phyloP scores from a whole-genome alignment of 169 alveolate genomes.

The Plasmodium adleri region DNA sequence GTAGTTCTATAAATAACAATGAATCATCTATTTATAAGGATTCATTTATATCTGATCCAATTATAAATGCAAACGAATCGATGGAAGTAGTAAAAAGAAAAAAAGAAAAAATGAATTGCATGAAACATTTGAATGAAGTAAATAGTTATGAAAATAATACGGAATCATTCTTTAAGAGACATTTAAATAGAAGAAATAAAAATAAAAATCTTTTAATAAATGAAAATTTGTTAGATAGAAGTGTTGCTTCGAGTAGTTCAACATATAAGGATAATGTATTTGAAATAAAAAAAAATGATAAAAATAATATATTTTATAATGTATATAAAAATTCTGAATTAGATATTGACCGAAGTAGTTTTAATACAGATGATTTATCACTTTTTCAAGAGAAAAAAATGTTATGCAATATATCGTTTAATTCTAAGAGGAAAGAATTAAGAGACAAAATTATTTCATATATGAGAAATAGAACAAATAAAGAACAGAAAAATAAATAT shows the following conservation, averaged over 20 bases:
- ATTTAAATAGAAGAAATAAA: neutral
- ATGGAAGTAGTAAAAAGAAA: too few relatives aligned
- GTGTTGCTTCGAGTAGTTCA: slow-evolving; percentile 27
- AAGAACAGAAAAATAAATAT: slow-evolving; percentile 16
- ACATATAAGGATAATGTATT: slow-evolving; percentile 32
- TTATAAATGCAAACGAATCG: too few relatives aligned
- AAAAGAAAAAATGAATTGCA: too few relatives aligned
- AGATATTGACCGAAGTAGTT: neutral
- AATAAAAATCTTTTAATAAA: slow-evolving; percentile 1
- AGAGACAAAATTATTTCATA: slow-evolving; percentile 55
- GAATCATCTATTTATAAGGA: neutral
- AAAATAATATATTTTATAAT: slow-evolving; percentile 11
- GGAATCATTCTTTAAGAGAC: too few relatives aligned
- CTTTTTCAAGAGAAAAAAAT: slow-evolving; percentile 9
- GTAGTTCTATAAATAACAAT: neutral
- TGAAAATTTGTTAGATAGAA: slow-evolving; percentile 13
- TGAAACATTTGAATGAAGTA: too few relatives aligned
- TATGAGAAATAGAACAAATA: slow-evolving; percentile 28
- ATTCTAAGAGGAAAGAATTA: slow-evolving; percentile 33
- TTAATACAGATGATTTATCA: neutral
- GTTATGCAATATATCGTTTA: slow-evolving; percentile 17
- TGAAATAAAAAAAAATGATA: slow-evolving; percentile 14
- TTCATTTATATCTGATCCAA: too few relatives aligned
- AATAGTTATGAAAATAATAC: too few relatives aligned
- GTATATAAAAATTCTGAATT: slow-evolving; percentile 18